These are phyloP conservation scores for Heracleum sosnowskyi DNA, from an alignment of 129 eudicot genomes.

Conservation along the genomic window DNA sequence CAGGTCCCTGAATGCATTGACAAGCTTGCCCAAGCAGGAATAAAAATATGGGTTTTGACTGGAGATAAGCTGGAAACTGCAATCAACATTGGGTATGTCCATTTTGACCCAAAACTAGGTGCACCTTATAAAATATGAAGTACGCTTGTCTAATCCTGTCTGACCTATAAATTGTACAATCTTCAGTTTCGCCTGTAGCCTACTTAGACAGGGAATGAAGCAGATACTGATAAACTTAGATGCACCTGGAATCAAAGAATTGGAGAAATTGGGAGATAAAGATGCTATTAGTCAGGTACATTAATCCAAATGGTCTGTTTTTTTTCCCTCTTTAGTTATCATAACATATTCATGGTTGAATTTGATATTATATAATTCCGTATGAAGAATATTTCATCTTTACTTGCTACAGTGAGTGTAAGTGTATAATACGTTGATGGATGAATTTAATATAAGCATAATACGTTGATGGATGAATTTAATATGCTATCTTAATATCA, in stretches of 20 bases:
- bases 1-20: slow-evolving; percentile 97
- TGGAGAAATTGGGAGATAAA: slow-evolving; percentile 67
- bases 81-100: slow-evolving; percentile 71
- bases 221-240: slow-evolving; percentile 63
- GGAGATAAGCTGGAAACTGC: slow-evolving; percentile 99
- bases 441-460: too few relatives aligned
- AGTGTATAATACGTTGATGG: neutral
- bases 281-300: slow-evolving; percentile 58
- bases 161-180: slow-evolving; percentile 11
- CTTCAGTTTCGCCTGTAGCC: slow-evolving; percentile 79
- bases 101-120: neutral
- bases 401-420: neutral
- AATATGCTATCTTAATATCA: too few relatives aligned
- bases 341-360: neutral
- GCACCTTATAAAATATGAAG: neutral
- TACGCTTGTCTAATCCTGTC: slow-evolving; percentile 8
- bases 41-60: slow-evolving; percentile 91
- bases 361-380: neutral
- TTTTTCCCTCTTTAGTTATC: neutral
- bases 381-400: neutral
- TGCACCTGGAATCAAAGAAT: slow-evolving; percentile 44
- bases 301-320: neutral
- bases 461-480: too few relatives aligned
- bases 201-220: slow-evolving; percentile 95
- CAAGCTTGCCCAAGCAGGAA: slow-evolving; percentile 97